Percentiles rank a stretch among this genome's conserved stretches.
phyloP scores from a whole-genome alignment of 768 basidiomycete genomes.

The Crucibulum laeve region DNA sequence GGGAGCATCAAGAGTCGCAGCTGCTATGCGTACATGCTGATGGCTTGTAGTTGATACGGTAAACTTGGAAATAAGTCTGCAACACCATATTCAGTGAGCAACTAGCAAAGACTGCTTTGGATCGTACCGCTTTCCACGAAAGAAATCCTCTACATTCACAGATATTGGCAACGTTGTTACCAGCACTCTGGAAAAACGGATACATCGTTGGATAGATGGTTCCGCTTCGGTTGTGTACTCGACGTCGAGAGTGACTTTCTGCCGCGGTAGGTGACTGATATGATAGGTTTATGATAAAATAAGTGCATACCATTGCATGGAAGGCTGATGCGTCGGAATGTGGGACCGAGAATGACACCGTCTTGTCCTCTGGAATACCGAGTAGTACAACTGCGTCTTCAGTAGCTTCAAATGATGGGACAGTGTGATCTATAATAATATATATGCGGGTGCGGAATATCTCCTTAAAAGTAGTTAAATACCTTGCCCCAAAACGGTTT shows the following conservation, averaged over 20 bases:
- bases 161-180: constrained; percentile 76
- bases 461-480: constrained; percentile 1
- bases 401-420: constrained; percentile 27
- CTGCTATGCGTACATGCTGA: constrained; percentile 73
- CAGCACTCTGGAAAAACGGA: constrained; percentile 52
- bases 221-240: constrained; percentile 63
- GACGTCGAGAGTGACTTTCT: constrained; percentile 69
- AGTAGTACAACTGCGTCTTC: constrained; percentile 40
- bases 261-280: constrained; percentile 3
- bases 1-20: constrained; percentile 48
- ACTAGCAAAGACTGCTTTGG: background rate
- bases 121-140: constrained; percentile 74
- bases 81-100: background rate
- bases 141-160: constrained; percentile 96
- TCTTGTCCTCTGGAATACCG: constrained; percentile 42
- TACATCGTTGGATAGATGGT: constrained; percentile 45
- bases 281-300: background rate
- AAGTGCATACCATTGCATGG: constrained; percentile 50
- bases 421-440: constrained; percentile 10
- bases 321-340: constrained; percentile 64
- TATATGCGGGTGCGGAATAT: background rate
- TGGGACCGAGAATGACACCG: constrained; percentile 51
- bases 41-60: constrained; percentile 79
- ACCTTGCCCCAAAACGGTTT: constrained; percentile 37
- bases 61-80: constrained; percentile 88